A percentile compares a stretch with the other conserved stretches of the same genome.
These are phyloP conservation scores for Mytilinidion resinicola DNA, from an alignment of 495 filamentous ascomycete species.

Conservation along the genomic window DNA sequence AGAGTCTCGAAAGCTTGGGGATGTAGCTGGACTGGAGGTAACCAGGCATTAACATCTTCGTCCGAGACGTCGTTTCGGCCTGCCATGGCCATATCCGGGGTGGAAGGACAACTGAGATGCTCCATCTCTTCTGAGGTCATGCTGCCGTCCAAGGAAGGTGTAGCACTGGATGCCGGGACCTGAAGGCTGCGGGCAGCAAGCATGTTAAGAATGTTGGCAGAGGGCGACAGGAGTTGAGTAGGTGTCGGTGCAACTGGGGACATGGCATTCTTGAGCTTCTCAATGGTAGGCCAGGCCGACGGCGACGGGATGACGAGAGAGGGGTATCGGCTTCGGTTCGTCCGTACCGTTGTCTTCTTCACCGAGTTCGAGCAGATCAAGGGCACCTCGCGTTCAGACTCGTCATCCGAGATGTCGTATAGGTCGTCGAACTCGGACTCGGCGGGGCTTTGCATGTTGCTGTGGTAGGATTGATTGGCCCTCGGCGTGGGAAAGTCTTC, in stretches of 20 bases:
- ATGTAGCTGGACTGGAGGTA: constrained; percentile 64
- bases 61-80: constrained; percentile 29
- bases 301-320: constrained; percentile 68
- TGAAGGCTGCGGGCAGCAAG: constrained; percentile 48
- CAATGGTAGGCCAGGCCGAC: constrained; percentile 51
- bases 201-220: constrained; percentile 62
- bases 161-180: constrained; percentile 67
- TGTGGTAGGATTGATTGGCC: constrained; percentile 18
- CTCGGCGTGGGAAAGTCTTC: constrained; percentile 26
- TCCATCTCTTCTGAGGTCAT: constrained; percentile 79
- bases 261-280: constrained; percentile 43
- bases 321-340: constrained; percentile 49
- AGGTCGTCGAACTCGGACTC: constrained; percentile 74
- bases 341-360: constrained; percentile 37
- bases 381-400: constrained; percentile 44
- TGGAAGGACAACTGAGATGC: constrained; percentile 68
- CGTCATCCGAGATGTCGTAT: constrained; percentile 75
- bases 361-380: constrained; percentile 39
- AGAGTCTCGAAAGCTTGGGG: constrained; percentile 72
- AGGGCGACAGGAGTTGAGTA: constrained; percentile 68
- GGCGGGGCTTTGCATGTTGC: constrained; percentile 46
- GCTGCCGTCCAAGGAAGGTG: constrained; percentile 85
- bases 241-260: constrained; percentile 74
- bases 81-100: constrained; percentile 57
- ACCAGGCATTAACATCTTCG: constrained; percentile 45